These are phyloP conservation scores for Penicillium olsonii DNA, from an alignment of 2,329 filamentous ascomycete species.

Conservation along the genomic window DNA sequence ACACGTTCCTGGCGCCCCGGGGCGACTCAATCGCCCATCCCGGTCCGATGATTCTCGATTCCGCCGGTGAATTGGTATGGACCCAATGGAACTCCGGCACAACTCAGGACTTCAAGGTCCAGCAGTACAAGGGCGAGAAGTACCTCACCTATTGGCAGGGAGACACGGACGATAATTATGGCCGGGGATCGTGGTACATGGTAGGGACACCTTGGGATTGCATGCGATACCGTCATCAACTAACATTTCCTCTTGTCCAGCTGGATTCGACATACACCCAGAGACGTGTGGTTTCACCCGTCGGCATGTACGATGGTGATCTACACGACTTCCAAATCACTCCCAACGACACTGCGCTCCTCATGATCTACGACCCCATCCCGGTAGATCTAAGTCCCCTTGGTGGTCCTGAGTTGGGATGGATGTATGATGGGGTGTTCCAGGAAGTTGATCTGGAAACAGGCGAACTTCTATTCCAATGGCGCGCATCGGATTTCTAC, in stretches of 20 bases:
- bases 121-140: conserved; percentile 45
- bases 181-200: conserved; percentile 35
- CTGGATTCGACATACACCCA: conserved; percentile 35
- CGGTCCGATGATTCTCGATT: conserved; percentile 44
- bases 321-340: conserved; percentile 51
- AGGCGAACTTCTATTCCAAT: conserved; percentile 47
- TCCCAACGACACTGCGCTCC: conserved; percentile 41
- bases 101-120: conserved; percentile 50
- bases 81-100: conserved; percentile 36
- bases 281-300: conserved; percentile 22
- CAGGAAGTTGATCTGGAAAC: conserved; percentile 50
- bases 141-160: conserved; percentile 54
- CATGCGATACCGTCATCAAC: background rate
- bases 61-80: conserved; percentile 32
- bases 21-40: conserved; percentile 36
- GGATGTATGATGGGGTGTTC: conserved; percentile 45
- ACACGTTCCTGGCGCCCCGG: conserved; percentile 34
- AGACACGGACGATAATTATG: conserved; percentile 49
- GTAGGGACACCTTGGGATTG: conserved; percentile 32
- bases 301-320: conserved; percentile 31
- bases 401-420: conserved; percentile 40
- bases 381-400: conserved; percentile 43
- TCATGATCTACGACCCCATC: conserved; percentile 45
- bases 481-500: conserved; percentile 48
- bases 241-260: conserved; percentile 15